Evolutionary conservation across 192 early-diverging fungal species (phyloP), one percentile per base, ranked within the genome.

Genomic region (Backusella parvicylindrica): DNA sequence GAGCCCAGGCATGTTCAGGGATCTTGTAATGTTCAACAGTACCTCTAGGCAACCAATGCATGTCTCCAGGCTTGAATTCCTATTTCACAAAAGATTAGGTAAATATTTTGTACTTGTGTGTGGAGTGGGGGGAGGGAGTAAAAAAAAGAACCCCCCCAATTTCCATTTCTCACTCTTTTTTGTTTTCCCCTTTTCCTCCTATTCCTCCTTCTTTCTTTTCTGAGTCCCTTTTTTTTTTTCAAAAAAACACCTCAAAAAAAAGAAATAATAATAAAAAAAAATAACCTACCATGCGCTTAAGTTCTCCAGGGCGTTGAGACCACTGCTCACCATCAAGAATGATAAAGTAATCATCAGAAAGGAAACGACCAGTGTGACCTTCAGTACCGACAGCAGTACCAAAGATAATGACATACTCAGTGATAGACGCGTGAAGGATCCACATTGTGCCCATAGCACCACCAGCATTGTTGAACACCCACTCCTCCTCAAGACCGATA

Each of bases 391-490:
- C 80, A 16, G 83, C 78, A 28, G 81, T 84, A 35, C 83, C 83
- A 75, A 84, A 84, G 38, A 84, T 80, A 36, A 84, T 84, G 4
- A 84, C 74, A 75, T 84, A 84, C 60, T 84, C 83, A n/a, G 82
- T 83, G 9, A 84, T 47, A 50, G 83, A 84, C 28, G 79, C 83
- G 41, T 84, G 83, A 4, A 84, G 63, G 33, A 84, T 82, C 74
- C 78, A 84, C 83, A 84, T 84, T 7, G 82, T 66, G 32, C 83
- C 83, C 83, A 84, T 84, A 40, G 83, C 83, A 71, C 83, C 83
- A 75, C 83, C 83, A 73, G 83, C 83, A 36, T 84, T 84, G 79
- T 84, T 84, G 66, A 84, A 84, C 2, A 84, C 82, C 83, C 83
- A 84, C 60, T 84, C 83, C 35, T 83, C 78, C 63, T 84, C 77